A percentile compares a stretch with the other conserved stretches of the same genome.
Conservation (phyloP, 805 yeast species). For the Lachancea kluyveri region DNA sequence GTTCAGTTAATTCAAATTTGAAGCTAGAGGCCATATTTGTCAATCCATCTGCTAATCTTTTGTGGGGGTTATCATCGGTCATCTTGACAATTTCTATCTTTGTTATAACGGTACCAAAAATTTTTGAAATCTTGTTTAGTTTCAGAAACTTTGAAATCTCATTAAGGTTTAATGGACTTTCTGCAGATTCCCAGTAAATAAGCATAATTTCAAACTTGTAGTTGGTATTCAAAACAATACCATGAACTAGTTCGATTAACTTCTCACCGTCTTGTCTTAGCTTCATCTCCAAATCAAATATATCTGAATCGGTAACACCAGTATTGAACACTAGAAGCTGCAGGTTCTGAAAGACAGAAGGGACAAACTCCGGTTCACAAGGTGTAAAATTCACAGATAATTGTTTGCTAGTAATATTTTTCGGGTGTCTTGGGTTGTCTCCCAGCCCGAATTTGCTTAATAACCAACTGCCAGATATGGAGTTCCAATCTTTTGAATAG, state of each 20-base stretch:
- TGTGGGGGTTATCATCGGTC: constrained; percentile 26
- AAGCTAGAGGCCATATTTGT: constrained; percentile 20
- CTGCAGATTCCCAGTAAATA: constrained; percentile 37
- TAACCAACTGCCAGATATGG: constrained; percentile 30
- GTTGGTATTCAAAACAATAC: constrained; percentile 31
- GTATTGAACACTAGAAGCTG: constrained; percentile 35
- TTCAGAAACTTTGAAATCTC: constrained; percentile 18
- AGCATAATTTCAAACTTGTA: constrained; percentile 30
- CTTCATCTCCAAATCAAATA: constrained; percentile 31
- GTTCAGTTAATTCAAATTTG: constrained; percentile 27
- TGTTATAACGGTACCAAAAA: constrained; percentile 23
- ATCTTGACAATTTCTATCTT: constrained; percentile 27
- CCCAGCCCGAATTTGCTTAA: constrained; percentile 28
- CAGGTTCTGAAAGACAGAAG: constrained; percentile 22
- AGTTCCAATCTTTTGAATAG: constrained; percentile 22
- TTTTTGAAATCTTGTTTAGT: constrained; percentile 26
- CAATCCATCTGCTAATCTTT: constrained; percentile 26
- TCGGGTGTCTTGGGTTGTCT: constrained; percentile 3
- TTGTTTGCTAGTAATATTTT: constrained; percentile 2
- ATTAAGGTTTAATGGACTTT: constrained; percentile 16
- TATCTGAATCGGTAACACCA: constrained; percentile 30
- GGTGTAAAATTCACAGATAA: constrained; percentile 18
- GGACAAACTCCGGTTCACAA: constrained; percentile 19
- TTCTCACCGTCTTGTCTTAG: constrained; percentile 30
- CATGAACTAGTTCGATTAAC: constrained; percentile 31